Conservation (phyloP, 257 asterid genomes). For the Solanum ossicruentum region DNA sequence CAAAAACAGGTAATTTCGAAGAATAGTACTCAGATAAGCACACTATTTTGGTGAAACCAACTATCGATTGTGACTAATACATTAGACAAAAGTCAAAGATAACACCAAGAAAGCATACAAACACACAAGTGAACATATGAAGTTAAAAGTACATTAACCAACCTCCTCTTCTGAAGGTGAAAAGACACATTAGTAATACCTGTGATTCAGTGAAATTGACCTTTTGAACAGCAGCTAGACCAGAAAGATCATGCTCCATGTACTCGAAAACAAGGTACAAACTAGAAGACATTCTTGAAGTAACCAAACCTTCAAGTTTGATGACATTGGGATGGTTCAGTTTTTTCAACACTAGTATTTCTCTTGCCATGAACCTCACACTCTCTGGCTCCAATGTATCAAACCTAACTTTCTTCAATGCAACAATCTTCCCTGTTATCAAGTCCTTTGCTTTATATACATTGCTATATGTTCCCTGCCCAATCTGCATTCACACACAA, state of each 20-base stretch:
- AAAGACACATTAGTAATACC: constrained; percentile 21
- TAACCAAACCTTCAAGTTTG: constrained; percentile 81
- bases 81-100: neutral
- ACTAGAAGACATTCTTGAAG: constrained; percentile 81
- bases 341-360: constrained; percentile 53
- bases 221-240: constrained; percentile 61
- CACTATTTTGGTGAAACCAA: neutral
- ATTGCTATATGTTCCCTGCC: constrained; percentile 94
- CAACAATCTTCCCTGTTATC: constrained; percentile 81
- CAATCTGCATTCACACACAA: constrained; percentile 38
- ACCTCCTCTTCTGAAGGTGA: neutral
- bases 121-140: neutral
- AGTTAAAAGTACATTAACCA: neutral
- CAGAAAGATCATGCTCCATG: constrained; percentile 97
- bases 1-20: neutral
- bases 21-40: neutral
- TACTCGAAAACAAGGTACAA: constrained; percentile 83
- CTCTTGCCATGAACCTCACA: constrained; percentile 77
- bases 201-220: constrained; percentile 64
- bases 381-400: constrained; percentile 73
- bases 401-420: constrained; percentile 80
- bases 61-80: neutral
- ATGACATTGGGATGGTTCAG: constrained; percentile 86
- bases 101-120: neutral
- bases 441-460: constrained; percentile 85